Conservation (phyloP, 805 yeast species). For the Starmera caribaea region DNA sequence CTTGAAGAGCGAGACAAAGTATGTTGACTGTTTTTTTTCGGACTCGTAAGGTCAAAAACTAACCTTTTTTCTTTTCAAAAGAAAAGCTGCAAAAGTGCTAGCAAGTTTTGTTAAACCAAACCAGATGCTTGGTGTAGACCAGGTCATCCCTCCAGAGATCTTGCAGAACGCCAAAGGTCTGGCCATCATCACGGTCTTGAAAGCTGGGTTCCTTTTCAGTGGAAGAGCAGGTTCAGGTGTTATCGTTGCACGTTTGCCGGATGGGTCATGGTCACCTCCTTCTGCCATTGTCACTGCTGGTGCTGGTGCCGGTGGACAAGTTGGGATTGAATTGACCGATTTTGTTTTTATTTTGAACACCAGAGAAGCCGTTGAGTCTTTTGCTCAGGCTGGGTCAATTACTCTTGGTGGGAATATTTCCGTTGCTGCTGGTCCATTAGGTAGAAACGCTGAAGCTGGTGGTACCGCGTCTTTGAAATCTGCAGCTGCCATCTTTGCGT, state of each 20-base stretch:
- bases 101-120: conserved; percentile 91
- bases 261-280: conserved; percentile 97
- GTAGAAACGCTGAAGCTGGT: conserved; percentile 96
- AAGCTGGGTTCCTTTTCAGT: conserved; percentile 92
- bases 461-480: conserved; percentile 84
- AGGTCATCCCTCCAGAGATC: conserved; percentile 82
- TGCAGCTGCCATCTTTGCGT: conserved; percentile 86
- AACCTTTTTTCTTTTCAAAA: conserved; percentile 12
- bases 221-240: conserved; percentile 98
- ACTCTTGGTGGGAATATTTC: conserved; percentile 94
- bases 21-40: conserved; percentile 25
- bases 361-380: conserved; percentile 81
- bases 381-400: conserved; percentile 88
- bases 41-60: background rate
- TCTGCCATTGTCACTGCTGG: conserved; percentile 94
- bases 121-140: conserved; percentile 81
- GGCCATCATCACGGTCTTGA: conserved; percentile 86
- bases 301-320: conserved; percentile 97
- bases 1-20: conserved; percentile 77
- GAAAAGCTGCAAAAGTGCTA: conserved; percentile 89
- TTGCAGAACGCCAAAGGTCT: conserved; percentile 87
- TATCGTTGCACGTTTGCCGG: conserved; percentile 86
- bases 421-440: conserved; percentile 95
- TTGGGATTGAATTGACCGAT: conserved; percentile 94
- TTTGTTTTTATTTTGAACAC: conserved; percentile 89